Evolutionary conservation across 2,329 filamentous ascomycete genomes (phyloP).

Genomic region (Hyphodiscus sp.): DNA sequence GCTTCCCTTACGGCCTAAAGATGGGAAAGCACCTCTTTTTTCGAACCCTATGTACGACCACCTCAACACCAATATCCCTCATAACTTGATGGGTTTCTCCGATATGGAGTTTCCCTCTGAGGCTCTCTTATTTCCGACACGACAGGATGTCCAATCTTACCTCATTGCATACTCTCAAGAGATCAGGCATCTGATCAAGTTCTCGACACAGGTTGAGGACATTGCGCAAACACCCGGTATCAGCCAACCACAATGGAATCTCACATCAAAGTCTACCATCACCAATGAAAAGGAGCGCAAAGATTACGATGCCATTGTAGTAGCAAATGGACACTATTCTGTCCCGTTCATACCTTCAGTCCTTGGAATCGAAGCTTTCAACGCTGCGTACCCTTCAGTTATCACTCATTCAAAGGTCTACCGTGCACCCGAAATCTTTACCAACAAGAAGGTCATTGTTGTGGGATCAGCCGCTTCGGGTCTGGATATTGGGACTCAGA

Average conservation of each 20-base stretch:
- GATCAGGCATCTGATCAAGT: slow-evolving; percentile 59
- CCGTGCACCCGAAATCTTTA: slow-evolving; percentile 56
- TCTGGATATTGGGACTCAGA: slow-evolving; percentile 74
- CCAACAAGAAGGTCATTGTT: slow-evolving; percentile 68
- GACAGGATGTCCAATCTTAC: slow-evolving; percentile 66
- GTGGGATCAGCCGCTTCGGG: slow-evolving; percentile 83
- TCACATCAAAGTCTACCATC: slow-evolving; percentile 22
- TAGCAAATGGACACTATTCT: slow-evolving; percentile 70
- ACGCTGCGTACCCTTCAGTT: slow-evolving; percentile 48
- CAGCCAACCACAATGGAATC: slow-evolving; percentile 50
- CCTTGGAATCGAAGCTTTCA: slow-evolving; percentile 52
- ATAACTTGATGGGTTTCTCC: slow-evolving; percentile 72
- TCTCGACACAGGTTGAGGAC: slow-evolving; percentile 63
- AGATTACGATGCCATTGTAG: slow-evolving; percentile 63
- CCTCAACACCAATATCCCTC: slow-evolving; percentile 82
- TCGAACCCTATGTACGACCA: slow-evolving; percentile 78
- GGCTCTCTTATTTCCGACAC: slow-evolving; percentile 66
- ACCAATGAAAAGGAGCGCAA: slow-evolving; percentile 16
- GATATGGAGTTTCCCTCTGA: slow-evolving; percentile 59
- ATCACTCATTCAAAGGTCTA: slow-evolving; percentile 78
- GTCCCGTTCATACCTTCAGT: slow-evolving; percentile 62
- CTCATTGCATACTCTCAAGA: slow-evolving; percentile 61
- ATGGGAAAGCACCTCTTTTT: slow-evolving; percentile 46
- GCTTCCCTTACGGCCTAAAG: slow-evolving; percentile 47
- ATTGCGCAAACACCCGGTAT: slow-evolving; percentile 35